Evolutionary conservation across 768 basidiomycete species (phyloP).

Genomic region (Kwoniella heveanensis): DNA sequence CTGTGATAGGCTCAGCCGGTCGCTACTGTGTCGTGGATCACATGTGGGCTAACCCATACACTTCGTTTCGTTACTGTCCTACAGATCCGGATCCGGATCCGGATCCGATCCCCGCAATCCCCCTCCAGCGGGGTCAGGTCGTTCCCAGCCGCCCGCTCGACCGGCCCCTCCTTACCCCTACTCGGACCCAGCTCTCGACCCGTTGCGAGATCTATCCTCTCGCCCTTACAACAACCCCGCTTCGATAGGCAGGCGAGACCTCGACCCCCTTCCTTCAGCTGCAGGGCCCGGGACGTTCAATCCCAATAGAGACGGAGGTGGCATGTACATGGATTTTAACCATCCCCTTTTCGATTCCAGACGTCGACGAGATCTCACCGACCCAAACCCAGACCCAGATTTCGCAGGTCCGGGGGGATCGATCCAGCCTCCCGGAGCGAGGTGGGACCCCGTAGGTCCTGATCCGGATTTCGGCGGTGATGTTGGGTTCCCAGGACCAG

Average conservation of each 20-base stretch:
- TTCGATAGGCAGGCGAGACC: conserved; percentile 50
- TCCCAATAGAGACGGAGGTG: conserved; percentile 42
- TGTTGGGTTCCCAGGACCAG: conserved; percentile 36
- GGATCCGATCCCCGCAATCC: conserved; percentile 42
- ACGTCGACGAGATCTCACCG: conserved; percentile 23
- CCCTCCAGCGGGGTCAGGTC: conserved; percentile 16
- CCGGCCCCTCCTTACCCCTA: conserved; percentile 23
- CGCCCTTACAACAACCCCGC: conserved; percentile 35
- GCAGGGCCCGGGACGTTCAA: conserved; percentile 38
- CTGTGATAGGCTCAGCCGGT: no score
- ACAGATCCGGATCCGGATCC: neutral
- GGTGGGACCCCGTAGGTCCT: conserved; percentile 52
- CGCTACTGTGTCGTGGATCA: no score
- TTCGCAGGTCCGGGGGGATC: conserved; percentile 49
- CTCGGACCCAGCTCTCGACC: conserved; percentile 16
- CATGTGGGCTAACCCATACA: no score
- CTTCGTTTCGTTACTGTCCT: no score
- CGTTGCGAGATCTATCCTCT: conserved; percentile 11
- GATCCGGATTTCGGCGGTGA: conserved; percentile 4
- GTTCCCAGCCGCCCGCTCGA: conserved; percentile 22
- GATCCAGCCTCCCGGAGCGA: conserved; percentile 52
- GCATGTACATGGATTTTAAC: conserved; percentile 53
- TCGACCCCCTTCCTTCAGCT: conserved; percentile 45
- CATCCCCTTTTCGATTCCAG: conserved; percentile 53
- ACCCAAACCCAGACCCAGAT: conserved; percentile 18